Evolutionary conservation across 805 yeast species (phyloP), one percentile per base, ranked within the genome.

Genomic region (Metschnikowia henanensis): DNA sequence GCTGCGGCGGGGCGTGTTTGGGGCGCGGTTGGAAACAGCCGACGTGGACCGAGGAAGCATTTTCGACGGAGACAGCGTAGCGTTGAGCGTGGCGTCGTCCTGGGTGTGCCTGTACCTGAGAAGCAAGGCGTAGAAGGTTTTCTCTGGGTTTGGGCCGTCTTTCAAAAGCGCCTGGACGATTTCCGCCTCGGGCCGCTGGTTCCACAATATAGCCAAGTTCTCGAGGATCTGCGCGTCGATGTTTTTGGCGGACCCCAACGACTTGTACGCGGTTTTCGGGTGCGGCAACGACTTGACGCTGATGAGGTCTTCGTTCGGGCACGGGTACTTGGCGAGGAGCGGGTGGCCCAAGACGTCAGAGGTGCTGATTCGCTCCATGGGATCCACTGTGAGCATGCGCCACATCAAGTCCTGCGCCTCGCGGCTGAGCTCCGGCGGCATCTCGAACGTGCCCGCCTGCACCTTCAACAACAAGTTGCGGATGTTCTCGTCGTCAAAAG

Each of bases 401-500:
- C 77, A 65, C 33, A 87, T 77, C 43, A 87, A 72, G 58, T 83
- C 83, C 53, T 76, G 76, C 2, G 94, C 91, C 56, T 85, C 92
- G 13, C 52, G 40, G 22, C 85, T 76, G 34, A 87, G 59, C 39
- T 75, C 78, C 7, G 65, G 62, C 4, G 94, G 94, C 87, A 86
- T 82, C 45, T 80, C 84, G 58, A 77, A 87, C 41, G 68, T 73
- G 30, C 95, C 95, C 25, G 81, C 76, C 62, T 86, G 94, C 21
- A 87, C 95, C 62, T 86, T 87, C 45, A 84, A 59, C 41, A 87
- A 64, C 45, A 87, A 62, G 50, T 77, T 80, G 60, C 89, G 77
- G 56, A 87, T 85, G 56, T 83, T 84, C 49, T 85, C 88, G 63
- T 87, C 94, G 60, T 87, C 92, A 58, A 87, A 87, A 7, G 95